These are phyloP conservation scores for Pichia scutulata DNA, from an alignment of 805 yeast species.

Conservation along the genomic window DNA sequence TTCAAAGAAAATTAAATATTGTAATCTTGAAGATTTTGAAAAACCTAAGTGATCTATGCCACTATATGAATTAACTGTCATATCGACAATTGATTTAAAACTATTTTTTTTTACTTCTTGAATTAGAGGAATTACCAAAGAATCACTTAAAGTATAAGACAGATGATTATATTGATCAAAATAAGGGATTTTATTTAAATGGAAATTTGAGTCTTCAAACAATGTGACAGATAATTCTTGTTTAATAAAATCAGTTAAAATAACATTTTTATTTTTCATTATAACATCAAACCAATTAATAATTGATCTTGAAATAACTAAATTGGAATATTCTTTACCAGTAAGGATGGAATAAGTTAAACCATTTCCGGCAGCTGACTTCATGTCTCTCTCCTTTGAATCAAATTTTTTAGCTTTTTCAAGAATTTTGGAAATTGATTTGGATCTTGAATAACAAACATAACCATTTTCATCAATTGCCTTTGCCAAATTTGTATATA, in stretches of 20 bases:
- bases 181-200: background rate
- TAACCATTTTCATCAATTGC: conserved; percentile 46
- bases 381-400: background rate
- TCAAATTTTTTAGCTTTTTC: background rate
- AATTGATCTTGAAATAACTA: conserved; percentile 36
- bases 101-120: background rate
- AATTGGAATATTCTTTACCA: conserved; percentile 43
- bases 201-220: conserved; percentile 26
- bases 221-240: conserved; percentile 37
- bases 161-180: conserved; percentile 3
- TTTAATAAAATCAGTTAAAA: conserved; percentile 34
- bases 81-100: background rate
- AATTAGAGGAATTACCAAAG: background rate
- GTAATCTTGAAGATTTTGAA: conserved; percentile 39
- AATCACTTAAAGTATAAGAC: conserved; percentile 6
- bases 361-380: conserved; percentile 28
- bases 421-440: conserved; percentile 13
- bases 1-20: conserved; percentile 50
- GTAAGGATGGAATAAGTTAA: conserved; percentile 49
- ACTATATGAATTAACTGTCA: background rate
- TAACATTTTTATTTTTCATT: conserved; percentile 29
- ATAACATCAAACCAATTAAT: conserved; percentile 46
- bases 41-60: conserved; percentile 1
- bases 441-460: conserved; percentile 33
- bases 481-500: conserved; percentile 27